Evolutionary conservation across 2,329 filamentous ascomycete species (phyloP).

Genomic region (Penicillium sp.): DNA sequence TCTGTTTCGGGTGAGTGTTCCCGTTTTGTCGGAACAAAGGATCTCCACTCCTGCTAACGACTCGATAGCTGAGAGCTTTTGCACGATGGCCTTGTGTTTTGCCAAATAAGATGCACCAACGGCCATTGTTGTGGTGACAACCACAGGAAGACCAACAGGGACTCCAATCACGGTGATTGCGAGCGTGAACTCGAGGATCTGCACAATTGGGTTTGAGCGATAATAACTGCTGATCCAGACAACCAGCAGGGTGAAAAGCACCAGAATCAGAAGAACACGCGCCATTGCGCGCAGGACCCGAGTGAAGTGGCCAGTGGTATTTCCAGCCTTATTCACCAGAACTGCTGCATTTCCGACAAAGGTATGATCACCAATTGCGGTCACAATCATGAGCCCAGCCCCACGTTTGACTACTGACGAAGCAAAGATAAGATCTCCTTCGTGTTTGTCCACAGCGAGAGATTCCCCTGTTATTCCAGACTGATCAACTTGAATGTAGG

Average conservation of each 20-base stretch:
- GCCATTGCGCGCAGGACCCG: slow-evolving; percentile 87
- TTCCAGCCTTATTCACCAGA: slow-evolving; percentile 73
- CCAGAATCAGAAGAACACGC: slow-evolving; percentile 73
- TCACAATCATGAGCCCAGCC: slow-evolving; percentile 78
- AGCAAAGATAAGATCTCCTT: slow-evolving; percentile 75
- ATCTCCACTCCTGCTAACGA: slow-evolving; percentile 90
- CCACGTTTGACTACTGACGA: slow-evolving; percentile 90
- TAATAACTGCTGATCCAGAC: slow-evolving; percentile 89
- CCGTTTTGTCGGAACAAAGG: slow-evolving; percentile 91
- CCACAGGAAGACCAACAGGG: slow-evolving; percentile 86
- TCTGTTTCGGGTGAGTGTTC: slow-evolving; percentile 93
- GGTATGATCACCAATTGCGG: slow-evolving; percentile 82
- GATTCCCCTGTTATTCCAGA: slow-evolving; percentile 91
- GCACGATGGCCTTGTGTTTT: slow-evolving; percentile 89
- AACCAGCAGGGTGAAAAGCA: slow-evolving; percentile 74
- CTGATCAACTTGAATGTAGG: slow-evolving; percentile 87
- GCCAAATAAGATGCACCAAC: slow-evolving; percentile 88
- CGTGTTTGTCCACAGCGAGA: slow-evolving; percentile 84
- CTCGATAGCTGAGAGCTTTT: slow-evolving; percentile 89
- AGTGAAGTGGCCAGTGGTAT: slow-evolving; percentile 81
- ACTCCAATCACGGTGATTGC: slow-evolving; percentile 91
- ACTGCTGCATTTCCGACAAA: slow-evolving; percentile 87
- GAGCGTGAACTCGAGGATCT: slow-evolving; percentile 78
- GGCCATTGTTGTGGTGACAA: slow-evolving; percentile 93
- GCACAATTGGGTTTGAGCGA: slow-evolving; percentile 75